Base-by-base conservation (phyloP, 176 grass and related monocot species). In the Juncus inflexus region DNA sequence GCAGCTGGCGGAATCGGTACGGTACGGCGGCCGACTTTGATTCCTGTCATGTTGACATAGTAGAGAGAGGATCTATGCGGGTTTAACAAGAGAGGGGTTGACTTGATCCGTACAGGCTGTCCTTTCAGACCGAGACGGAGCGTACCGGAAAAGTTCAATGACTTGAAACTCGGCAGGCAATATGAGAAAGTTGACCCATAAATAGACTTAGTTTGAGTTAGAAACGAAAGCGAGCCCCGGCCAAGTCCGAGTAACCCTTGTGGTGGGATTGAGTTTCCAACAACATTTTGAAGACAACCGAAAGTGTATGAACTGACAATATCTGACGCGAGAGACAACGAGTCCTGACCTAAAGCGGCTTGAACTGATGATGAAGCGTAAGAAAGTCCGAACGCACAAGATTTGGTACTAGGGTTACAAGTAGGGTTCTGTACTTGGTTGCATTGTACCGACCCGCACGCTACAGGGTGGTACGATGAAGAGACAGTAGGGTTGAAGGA, bases 231-330 rank as follows among this genome's bases (percentile, higher is more conserved):
- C 47, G 80, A 66, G 7, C 90, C 83, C 19, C 90, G 90, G 9
- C 86, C 90, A 14, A 95, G 87, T 28, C 90, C 90, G 15, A 95
- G 3, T 61, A 95, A 69, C 47, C 83, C 90, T 62, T 95, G 86
- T 6, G 80, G 86, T 8, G 90, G 90, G 14, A 86, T 3, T 2
- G 80, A 79, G 66, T 3, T 61, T 9, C 80, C 80, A 0, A 14
- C 62, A 40, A 95, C 83, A 12, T 58, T 74, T 3, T 78, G 83
- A 35, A 95, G 78, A 35, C 90, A 95, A 3, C 90, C 90, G 8
- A 90, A 86, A 10, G 83, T 84, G 90, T 95, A 90, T 1, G 70
- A 55, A 6, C 37, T 57, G 8, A 47, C 55, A 7, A 3, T 52
- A 63, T 50, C 73, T 36, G 19, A 15, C 3, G 79, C 80, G 40